A percentile compares a stretch with the other conserved stretches of the same genome.
These are phyloP conservation scores for Pseudogymnoascus sp. DNA, from an alignment of 2,329 filamentous ascomycete species.

Conservation along the genomic window DNA sequence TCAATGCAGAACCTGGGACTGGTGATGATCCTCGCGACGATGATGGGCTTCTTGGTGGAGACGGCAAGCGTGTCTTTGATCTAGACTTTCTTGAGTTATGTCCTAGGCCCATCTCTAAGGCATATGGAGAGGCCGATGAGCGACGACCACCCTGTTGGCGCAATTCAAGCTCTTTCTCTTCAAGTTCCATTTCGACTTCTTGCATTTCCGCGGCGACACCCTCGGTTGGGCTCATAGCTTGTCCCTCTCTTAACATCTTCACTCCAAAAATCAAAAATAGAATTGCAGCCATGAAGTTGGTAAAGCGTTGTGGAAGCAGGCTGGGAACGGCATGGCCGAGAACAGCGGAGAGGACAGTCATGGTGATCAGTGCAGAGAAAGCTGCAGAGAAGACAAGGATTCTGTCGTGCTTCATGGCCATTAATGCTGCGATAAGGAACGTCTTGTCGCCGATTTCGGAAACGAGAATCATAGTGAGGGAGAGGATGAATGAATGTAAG, in stretches of 20 bases:
- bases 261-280: constrained; percentile 87
- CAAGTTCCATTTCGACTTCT: constrained; percentile 86
- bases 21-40: constrained; percentile 55
- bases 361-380: constrained; percentile 81
- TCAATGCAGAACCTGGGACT: constrained; percentile 33
- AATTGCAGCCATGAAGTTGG: constrained; percentile 73
- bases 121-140: constrained; percentile 64
- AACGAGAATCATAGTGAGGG: constrained; percentile 93
- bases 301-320: constrained; percentile 82
- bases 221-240: constrained; percentile 81
- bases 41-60: constrained; percentile 71
- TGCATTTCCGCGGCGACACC: constrained; percentile 96
- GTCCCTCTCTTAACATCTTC: constrained; percentile 75
- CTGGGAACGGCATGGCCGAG: constrained; percentile 88
- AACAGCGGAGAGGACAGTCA: constrained; percentile 91
- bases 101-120: constrained; percentile 70
- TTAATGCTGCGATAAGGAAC: constrained; percentile 90
- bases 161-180: constrained; percentile 79
- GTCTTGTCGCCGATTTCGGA: constrained; percentile 98
- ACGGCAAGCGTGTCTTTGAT: constrained; percentile 67
- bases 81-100: constrained; percentile 58
- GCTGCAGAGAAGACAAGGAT: constrained; percentile 90
- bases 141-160: constrained; percentile 55
- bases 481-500: constrained; percentile 81
- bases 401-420: constrained; percentile 98